phyloP scores from a whole-genome alignment of 352 stramenopile species.

The Phytophthora megakarya region DNA sequence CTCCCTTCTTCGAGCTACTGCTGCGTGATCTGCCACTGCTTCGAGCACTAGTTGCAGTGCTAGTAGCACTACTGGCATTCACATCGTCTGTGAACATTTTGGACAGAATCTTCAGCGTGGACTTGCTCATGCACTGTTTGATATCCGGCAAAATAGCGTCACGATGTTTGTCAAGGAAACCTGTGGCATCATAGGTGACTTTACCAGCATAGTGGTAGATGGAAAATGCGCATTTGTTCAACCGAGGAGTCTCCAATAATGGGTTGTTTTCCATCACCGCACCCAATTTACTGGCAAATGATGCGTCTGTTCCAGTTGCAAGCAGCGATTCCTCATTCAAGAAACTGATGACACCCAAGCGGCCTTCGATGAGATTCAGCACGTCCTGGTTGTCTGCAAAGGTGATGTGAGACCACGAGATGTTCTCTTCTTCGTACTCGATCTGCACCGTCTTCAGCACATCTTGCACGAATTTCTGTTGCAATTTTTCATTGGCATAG shows the following conservation, averaged over 20 bases:
- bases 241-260: slow-evolving; percentile 78
- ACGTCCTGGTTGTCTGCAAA: slow-evolving; percentile 93
- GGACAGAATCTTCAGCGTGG: slow-evolving; percentile 59
- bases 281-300: slow-evolving; percentile 89
- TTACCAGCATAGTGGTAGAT: slow-evolving; percentile 89
- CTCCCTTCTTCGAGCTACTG: slow-evolving; percentile 48
- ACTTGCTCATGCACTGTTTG: slow-evolving; percentile 85
- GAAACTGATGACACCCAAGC: slow-evolving; percentile 87
- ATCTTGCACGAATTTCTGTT: slow-evolving; percentile 88
- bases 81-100: slow-evolving; percentile 73
- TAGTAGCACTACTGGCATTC: slow-evolving; percentile 29
- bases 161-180: slow-evolving; percentile 87
- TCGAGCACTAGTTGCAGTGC: slow-evolving; percentile 11
- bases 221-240: slow-evolving; percentile 85
- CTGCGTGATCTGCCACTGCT: slow-evolving; percentile 23
- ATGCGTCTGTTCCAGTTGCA: slow-evolving; percentile 80
- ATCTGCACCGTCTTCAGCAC: slow-evolving; percentile 93
- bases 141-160: slow-evolving; percentile 86
- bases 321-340: slow-evolving; percentile 91
- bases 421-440: slow-evolving; percentile 93
- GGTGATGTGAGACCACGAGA: slow-evolving; percentile 90
- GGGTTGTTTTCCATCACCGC: slow-evolving; percentile 90
- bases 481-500: slow-evolving; percentile 93
- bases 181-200: slow-evolving; percentile 81
- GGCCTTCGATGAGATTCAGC: slow-evolving; percentile 90